These are phyloP conservation scores for Stramenopiles sp. DNA, from an alignment of 352 stramenopile species.

Conservation along the genomic window DNA sequence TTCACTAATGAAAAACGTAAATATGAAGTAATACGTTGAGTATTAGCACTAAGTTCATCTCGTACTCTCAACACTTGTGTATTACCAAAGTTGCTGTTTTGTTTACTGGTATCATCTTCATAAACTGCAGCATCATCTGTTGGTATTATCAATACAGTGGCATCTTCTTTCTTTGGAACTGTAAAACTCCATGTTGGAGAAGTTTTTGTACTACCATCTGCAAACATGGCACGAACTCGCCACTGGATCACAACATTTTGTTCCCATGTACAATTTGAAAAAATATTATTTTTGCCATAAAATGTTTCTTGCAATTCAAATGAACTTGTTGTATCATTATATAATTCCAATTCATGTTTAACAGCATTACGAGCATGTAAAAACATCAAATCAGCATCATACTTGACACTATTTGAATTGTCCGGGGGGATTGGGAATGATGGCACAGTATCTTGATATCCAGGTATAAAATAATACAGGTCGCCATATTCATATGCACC, in stretches of 20 bases:
- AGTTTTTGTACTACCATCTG: background rate
- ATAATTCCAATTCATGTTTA: background rate
- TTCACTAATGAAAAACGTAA: conserved; percentile 2
- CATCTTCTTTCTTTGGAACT: background rate
- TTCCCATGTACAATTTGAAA: background rate
- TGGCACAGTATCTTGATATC: background rate
- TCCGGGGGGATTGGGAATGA: background rate
- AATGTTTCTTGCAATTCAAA: background rate
- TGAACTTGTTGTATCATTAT: background rate
- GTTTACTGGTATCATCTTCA: background rate
- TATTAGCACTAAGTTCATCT: background rate
- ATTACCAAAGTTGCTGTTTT: background rate
- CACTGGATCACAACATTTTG: background rate
- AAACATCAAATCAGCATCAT: background rate
- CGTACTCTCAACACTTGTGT: background rate
- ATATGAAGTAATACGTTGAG: background rate
- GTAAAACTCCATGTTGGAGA: background rate
- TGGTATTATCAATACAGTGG: background rate
- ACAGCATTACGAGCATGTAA: background rate
- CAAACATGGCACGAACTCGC: background rate
- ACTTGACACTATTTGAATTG: background rate
- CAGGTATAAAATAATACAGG: background rate
- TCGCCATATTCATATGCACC: background rate
- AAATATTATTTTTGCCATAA: background rate
- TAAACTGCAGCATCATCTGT: background rate